A percentile compares a stretch with the other conserved stretches of the same genome.
Conservation (phyloP, 2,329 filamentous ascomycete species). For the Eutypa lata region DNA sequence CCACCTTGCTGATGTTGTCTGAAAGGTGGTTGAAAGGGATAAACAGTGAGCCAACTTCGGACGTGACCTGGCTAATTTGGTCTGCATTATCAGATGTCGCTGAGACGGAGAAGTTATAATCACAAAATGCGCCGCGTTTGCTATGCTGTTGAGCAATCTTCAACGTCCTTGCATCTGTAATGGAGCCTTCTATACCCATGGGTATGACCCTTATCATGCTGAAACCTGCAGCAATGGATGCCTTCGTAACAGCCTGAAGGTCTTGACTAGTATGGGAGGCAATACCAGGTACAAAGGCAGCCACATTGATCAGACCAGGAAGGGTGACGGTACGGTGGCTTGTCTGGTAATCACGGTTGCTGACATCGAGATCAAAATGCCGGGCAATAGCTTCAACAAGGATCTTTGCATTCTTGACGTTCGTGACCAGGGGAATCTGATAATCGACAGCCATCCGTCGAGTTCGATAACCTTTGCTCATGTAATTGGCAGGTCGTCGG, state of each 20-base stretch:
- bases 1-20: constrained; percentile 81
- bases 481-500: constrained; percentile 93
- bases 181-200: constrained; percentile 67
- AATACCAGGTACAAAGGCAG: constrained; percentile 75
- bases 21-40: constrained; percentile 80
- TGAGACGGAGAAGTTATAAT: constrained; percentile 77
- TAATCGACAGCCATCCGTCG: constrained; percentile 97
- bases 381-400: constrained; percentile 90
- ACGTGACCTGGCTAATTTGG: constrained; percentile 68
- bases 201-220: constrained; percentile 80
- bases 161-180: constrained; percentile 69
- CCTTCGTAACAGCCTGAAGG: constrained; percentile 67
- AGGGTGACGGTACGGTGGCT: constrained; percentile 75
- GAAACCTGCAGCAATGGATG: constrained; percentile 72
- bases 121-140: constrained; percentile 65
- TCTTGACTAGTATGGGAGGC: constrained; percentile 63
- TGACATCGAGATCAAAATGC: constrained; percentile 80
- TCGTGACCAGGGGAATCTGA: constrained; percentile 94
- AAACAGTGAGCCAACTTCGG: constrained; percentile 76
- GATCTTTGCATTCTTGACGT: constrained; percentile 99
- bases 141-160: constrained; percentile 70
- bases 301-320: constrained; percentile 73
- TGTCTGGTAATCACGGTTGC: constrained; percentile 84
- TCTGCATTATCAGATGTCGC: constrained; percentile 71
- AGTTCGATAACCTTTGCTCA: constrained; percentile 96